Evolutionary conservation across 2,329 filamentous ascomycete genomes (phyloP).

Genomic region (Fusarium sp.): DNA sequence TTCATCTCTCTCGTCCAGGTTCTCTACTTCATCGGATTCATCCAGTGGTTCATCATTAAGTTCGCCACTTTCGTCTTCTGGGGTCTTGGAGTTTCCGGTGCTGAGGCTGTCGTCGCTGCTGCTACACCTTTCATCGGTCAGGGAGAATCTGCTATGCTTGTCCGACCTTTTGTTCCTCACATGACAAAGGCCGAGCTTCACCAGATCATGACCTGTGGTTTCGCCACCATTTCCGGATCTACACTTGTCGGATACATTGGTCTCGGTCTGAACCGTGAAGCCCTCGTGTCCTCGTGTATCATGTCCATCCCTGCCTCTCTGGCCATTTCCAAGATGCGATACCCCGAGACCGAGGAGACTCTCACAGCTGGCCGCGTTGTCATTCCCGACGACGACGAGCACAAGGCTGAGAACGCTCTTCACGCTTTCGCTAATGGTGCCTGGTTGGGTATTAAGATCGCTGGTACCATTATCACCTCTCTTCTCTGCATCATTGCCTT

Average conservation of each 20-base stretch:
- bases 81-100: constrained; percentile 85
- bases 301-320: constrained; percentile 96
- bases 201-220: constrained; percentile 92
- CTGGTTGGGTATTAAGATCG: constrained; percentile 88
- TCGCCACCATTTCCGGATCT: constrained; percentile 90
- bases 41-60: constrained; percentile 92
- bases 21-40: constrained; percentile 80
- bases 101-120: constrained; percentile 92
- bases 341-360: constrained; percentile 87
- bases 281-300: constrained; percentile 89
- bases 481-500: constrained; percentile 87
- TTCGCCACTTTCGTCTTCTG: constrained; percentile 94
- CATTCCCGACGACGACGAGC: constrained; percentile 81
- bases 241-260: constrained; percentile 87
- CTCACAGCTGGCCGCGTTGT: constrained; percentile 84
- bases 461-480: constrained; percentile 81
- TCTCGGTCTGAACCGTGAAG: constrained; percentile 85
- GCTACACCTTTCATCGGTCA: constrained; percentile 95
- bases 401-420: constrained; percentile 81
- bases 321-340: constrained; percentile 89
- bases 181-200: constrained; percentile 90
- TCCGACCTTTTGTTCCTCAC: constrained; percentile 86
- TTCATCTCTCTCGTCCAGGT: constrained; percentile 94
- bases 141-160: constrained; percentile 92
- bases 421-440: constrained; percentile 88